Conservation (phyloP, 805 yeast species). For the Wickerhamomyces queroliae region DNA sequence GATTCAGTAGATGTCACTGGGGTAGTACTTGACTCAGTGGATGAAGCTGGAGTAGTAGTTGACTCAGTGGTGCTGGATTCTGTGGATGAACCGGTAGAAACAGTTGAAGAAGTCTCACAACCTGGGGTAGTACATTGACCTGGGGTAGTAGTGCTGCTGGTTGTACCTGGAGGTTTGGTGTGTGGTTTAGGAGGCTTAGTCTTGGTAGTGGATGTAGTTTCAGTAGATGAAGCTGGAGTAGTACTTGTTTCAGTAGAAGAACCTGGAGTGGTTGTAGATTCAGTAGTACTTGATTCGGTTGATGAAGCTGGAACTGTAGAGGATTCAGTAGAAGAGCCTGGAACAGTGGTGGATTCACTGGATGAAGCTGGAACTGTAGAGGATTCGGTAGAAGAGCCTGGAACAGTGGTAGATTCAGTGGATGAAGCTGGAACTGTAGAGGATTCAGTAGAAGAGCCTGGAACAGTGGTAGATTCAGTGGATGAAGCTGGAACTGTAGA, state of each 20-base stretch:
- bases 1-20: too few relatives aligned
- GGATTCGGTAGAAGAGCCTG: background rate
- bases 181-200: slow-evolving; percentile 29
- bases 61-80: too few relatives aligned
- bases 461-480: slow-evolving; percentile 5
- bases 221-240: slow-evolving; percentile 8
- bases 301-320: background rate
- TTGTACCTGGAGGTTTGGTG: too few relatives aligned
- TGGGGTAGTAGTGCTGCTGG: slow-evolving; percentile 27
- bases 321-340: background rate
- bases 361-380: too few relatives aligned
- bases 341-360: slow-evolving; percentile 6
- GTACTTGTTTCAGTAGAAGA: slow-evolving; percentile 2
- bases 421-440: background rate
- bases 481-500: slow-evolving; percentile 16
- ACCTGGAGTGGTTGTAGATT: background rate
- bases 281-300: slow-evolving; percentile 6
- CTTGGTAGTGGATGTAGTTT: slow-evolving; percentile 25
- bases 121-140: slow-evolving; percentile 34
- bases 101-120: slow-evolving; percentile 2
- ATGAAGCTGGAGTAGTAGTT: too few relatives aligned
- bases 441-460: background rate
- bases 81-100: too few relatives aligned
- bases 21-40: too few relatives aligned
- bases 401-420: slow-evolving; percentile 7